A percentile compares a stretch with the other conserved stretches of the same genome.
phyloP scores from a whole-genome alignment of 768 basidiomycete species.

The Hericium rajendrae region DNA sequence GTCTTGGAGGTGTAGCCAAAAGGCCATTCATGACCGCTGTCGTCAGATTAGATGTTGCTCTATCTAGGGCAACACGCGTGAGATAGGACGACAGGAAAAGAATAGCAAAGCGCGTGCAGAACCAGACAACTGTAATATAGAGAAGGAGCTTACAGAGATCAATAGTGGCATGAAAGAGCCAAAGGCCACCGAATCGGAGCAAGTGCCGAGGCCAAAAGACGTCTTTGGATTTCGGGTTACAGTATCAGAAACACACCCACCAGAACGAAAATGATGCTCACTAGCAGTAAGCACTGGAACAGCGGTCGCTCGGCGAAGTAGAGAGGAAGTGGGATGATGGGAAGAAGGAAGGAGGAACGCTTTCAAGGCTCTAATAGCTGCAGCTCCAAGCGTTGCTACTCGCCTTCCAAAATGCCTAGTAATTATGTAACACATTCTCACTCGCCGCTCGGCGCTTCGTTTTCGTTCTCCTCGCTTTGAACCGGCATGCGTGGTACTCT shows the following conservation, averaged over 20 bases:
- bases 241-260: background rate
- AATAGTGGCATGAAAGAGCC: no score
- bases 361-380: background rate
- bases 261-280: background rate
- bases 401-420: no score
- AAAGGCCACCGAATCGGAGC: background rate
- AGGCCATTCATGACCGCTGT: conserved; percentile 3
- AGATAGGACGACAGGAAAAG: no score
- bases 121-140: no score
- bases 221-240: background rate
- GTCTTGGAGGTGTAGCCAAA: conserved; percentile 10
- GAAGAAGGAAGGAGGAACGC: background rate
- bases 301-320: background rate
- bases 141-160: no score
- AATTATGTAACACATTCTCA: no score
- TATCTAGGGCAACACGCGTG: background rate
- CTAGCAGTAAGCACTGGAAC: no score
- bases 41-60: background rate
- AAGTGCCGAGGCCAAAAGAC: background rate
- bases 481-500: no score
- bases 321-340: background rate
- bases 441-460: no score
- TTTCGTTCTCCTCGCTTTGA: no score
- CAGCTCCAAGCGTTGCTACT: no score
- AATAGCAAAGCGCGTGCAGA: no score